These are phyloP conservation scores for Erysimum cheiranthoides DNA, from an alignment of 345 rosid genomes.

Conservation along the genomic window DNA sequence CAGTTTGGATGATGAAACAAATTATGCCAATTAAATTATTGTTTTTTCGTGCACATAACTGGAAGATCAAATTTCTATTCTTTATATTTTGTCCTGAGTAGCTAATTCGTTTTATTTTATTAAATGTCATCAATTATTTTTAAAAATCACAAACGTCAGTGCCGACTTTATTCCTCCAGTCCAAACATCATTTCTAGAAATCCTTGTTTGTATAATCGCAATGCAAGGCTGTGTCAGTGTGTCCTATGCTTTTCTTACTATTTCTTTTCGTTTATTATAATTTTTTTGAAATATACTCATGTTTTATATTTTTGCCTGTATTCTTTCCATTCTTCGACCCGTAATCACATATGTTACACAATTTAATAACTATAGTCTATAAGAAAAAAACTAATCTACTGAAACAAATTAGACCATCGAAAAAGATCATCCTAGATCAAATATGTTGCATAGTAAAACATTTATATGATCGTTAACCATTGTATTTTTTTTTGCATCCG, in stretches of 20 bases:
- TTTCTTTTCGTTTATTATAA: neutral
- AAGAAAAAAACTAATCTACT: too few species aligned
- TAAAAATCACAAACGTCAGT: conserved; percentile 27
- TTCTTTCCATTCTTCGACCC: too few species aligned
- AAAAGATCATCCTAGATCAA: too few species aligned
- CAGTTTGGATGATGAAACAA: neutral
- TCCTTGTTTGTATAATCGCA: neutral
- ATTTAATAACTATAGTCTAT: too few species aligned
- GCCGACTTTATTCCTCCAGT: conserved; percentile 26
- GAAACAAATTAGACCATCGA: too few species aligned
- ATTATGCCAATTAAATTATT: neutral
- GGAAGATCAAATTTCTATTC: neutral
- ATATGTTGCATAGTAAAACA: too few species aligned
- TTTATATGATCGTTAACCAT: too few species aligned
- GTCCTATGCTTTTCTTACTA: conserved; percentile 3
- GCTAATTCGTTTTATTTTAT: neutral
- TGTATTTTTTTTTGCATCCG: too few species aligned
- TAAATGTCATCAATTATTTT: neutral
- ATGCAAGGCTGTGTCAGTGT: conserved; percentile 17
- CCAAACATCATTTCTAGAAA: neutral
- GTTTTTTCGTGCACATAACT: conserved; percentile 5
- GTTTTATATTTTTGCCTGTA: too few species aligned
- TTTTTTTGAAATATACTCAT: too few species aligned
- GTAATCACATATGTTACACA: too few species aligned
- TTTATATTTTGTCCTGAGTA: neutral